phyloP scores from a whole-genome alignment of 768 basidiomycete genomes.

The Phlebiopsis flavidoalba region DNA sequence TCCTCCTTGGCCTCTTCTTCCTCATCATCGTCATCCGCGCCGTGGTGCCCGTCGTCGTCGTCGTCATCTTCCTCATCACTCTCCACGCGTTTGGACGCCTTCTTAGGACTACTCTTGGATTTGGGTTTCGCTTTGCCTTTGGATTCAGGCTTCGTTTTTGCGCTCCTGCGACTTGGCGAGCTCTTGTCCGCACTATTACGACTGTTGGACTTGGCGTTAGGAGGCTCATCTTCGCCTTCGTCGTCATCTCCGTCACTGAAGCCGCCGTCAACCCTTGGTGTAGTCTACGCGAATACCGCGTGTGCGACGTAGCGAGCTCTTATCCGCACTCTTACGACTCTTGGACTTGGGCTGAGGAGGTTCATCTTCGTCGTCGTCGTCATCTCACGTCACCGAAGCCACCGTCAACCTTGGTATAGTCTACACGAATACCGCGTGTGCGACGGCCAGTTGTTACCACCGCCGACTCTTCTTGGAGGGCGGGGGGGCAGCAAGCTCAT shows the following conservation, averaged over 20 bases:
- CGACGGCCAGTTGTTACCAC: slow-evolving; percentile 18
- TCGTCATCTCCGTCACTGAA: slow-evolving; percentile 20
- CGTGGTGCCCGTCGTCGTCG: slow-evolving; percentile 28
- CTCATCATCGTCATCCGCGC: slow-evolving; percentile 39
- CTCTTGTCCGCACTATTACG: background rate
- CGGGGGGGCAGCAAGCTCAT: slow-evolving; percentile 20
- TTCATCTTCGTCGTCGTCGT: slow-evolving; percentile 36
- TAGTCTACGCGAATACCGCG: slow-evolving; percentile 23
- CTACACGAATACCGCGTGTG: slow-evolving; percentile 23
- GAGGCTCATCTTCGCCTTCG: slow-evolving; percentile 40
- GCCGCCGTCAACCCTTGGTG: slow-evolving; percentile 23
- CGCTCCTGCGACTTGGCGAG: background rate
- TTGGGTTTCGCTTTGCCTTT: slow-evolving; percentile 11
- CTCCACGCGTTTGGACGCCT: slow-evolving; percentile 17
- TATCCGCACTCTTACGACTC: background rate
- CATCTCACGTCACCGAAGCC: slow-evolving; percentile 18
- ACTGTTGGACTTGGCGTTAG: slow-evolving; percentile 23
- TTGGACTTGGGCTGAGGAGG: slow-evolving; percentile 37
- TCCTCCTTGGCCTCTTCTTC: slow-evolving; percentile 22
- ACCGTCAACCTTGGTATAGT: slow-evolving; percentile 25
- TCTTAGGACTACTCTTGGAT: slow-evolving; percentile 13
- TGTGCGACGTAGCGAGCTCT: slow-evolving; percentile 20
- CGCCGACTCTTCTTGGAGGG: slow-evolving; percentile 15
- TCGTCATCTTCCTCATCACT: slow-evolving; percentile 46
- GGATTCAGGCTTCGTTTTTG: slow-evolving; percentile 5